Evolutionary conservation across 2,329 filamentous ascomycete genomes (phyloP).

Genomic region (Fusarium domesticum): DNA sequence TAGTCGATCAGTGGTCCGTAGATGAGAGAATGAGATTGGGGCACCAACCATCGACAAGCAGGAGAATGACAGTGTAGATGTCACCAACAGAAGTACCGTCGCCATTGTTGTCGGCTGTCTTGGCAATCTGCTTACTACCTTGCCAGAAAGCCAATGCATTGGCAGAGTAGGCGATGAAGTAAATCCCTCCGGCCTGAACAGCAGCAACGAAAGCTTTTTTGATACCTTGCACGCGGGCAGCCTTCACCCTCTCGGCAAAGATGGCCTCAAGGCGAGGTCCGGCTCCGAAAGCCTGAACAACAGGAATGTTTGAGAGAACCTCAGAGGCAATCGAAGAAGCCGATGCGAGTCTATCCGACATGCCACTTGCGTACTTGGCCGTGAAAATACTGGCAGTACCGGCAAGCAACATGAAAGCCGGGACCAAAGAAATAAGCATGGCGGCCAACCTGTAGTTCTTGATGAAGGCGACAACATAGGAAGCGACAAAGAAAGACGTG

Average conservation of each 20-base stretch:
- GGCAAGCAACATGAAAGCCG: slow-evolving; percentile 60
- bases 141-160: slow-evolving; percentile 69
- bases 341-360: slow-evolving; percentile 52
- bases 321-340: slow-evolving; percentile 63
- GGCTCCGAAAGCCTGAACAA: slow-evolving; percentile 64
- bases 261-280: slow-evolving; percentile 56
- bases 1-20: slow-evolving; percentile 13
- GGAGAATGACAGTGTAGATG: slow-evolving; percentile 63
- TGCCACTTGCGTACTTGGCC: slow-evolving; percentile 47
- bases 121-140: slow-evolving; percentile 52
- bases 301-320: slow-evolving; percentile 55
- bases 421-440: slow-evolving; percentile 61
- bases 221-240: slow-evolving; percentile 50
- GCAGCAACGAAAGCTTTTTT: slow-evolving; percentile 58
- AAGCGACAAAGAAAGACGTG: slow-evolving; percentile 63
- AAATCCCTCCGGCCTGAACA: slow-evolving; percentile 58
- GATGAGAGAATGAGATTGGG: not conserved
- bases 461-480: slow-evolving; percentile 65
- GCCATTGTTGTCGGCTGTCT: slow-evolving; percentile 35
- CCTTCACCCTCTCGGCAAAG: slow-evolving; percentile 51
- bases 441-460: slow-evolving; percentile 60
- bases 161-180: slow-evolving; percentile 65
- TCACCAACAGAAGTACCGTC: slow-evolving; percentile 41
- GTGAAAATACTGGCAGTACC: slow-evolving; percentile 54
- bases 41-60: slow-evolving; percentile 56